phyloP scores from a whole-genome alignment of 2,329 filamentous ascomycete species.

The Coniochaeta sp. region DNA sequence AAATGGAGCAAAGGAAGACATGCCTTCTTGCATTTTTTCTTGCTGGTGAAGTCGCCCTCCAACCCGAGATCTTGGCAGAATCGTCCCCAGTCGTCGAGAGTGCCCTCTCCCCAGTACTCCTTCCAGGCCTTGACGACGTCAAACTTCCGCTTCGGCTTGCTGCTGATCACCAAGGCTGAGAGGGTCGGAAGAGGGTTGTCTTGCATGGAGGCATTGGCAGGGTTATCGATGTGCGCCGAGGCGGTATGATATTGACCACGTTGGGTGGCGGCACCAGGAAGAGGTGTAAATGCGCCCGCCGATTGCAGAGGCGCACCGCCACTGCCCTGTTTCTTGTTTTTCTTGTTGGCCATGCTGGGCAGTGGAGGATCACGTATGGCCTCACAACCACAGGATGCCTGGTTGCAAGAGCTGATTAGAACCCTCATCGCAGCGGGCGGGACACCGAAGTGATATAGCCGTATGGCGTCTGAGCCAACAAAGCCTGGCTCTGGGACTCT shows the following conservation, averaged over 20 bases:
- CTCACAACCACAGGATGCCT: background rate
- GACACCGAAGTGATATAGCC: background rate
- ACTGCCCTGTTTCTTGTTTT: background rate
- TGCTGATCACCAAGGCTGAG: background rate
- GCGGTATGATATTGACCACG: background rate
- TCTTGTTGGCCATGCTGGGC: background rate
- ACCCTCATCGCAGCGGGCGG: background rate
- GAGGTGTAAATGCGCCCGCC: background rate
- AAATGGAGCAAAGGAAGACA: constrained; percentile 2
- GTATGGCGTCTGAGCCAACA: background rate
- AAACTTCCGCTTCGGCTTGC: background rate
- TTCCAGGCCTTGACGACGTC: constrained; percentile 14
- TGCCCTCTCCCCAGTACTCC: constrained; percentile 21
- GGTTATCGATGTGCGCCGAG: background rate
- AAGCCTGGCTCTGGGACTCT: background rate
- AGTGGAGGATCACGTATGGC: background rate
- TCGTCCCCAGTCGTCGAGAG: constrained; percentile 34
- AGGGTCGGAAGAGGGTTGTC: background rate
- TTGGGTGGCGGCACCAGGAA: background rate
- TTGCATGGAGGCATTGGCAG: background rate
- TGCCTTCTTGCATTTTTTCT: constrained; percentile 37
- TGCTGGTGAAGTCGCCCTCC: constrained; percentile 27
- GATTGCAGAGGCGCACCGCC: background rate
- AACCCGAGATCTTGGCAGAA: constrained; percentile 37
- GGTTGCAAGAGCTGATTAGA: background rate